Percentiles rank a stretch among this genome's conserved stretches.
These are phyloP conservation scores for Dictyostelium firmibasis DNA, from an alignment of 78 protist species.

Conservation along the genomic window DNA sequence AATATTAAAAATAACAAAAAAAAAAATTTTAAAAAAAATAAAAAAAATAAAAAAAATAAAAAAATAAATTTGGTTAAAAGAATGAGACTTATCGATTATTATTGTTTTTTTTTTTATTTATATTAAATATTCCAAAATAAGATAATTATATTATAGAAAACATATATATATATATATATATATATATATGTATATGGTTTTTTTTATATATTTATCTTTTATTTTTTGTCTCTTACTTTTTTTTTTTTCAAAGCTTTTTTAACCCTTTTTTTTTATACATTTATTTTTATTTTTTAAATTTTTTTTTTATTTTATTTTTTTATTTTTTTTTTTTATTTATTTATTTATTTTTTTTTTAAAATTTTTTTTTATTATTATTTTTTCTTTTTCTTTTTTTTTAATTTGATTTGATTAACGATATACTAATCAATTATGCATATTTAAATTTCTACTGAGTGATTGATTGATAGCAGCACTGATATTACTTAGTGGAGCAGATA, in stretches of 20 bases:
- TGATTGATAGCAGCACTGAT: slow-evolving; percentile 69
- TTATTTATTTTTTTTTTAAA: neutral
- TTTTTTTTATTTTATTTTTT: neutral
- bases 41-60: neutral
- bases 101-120: no score
- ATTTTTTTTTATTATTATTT: neutral
- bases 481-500: slow-evolving; percentile 40
- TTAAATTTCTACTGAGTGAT: slow-evolving; percentile 57
- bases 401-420: neutral
- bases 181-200: no score
- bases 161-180: no score
- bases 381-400: neutral
- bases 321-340: neutral
- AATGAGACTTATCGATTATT: no score
- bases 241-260: neutral
- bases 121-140: no score
- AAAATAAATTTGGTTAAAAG: neutral
- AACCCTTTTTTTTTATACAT: no score
- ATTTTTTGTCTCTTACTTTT: neutral
- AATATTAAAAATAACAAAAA: neutral
- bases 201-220: no score
- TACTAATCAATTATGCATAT: neutral
- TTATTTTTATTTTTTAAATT: neutral
- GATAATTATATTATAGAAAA: no score
- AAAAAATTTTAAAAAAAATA: neutral